Base-by-base conservation (phyloP, 345 rosid genomes). In the Euphorbia lathyris region DNA sequence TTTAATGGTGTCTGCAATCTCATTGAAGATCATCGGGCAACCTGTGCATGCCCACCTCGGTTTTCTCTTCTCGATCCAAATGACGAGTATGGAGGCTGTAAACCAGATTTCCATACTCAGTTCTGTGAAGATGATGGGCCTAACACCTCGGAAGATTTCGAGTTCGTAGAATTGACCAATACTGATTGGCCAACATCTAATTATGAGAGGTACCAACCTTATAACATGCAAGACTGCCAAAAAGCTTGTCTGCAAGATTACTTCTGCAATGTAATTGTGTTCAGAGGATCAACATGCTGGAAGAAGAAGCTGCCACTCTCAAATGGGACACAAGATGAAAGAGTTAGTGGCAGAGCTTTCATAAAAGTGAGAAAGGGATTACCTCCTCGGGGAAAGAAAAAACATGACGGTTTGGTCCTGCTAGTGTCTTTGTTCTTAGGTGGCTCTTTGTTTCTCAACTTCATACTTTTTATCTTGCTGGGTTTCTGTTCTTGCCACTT, bases 261-360 rank as follows among this genome's bases (percentile, higher is more conserved):
- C 68, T 52, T 79, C 25, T 84, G 87, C 23, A 72, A 58, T 43
- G 83, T 65, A 2, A 75, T 75, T 5, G 23, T 76, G 10, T 71
- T 67, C 8, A 43, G 71, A 27, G 67, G 1, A 32, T 32, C 36
- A 32, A 40, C 43, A 40, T 40, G 43, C 43, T 40, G 77, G 80
- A 72, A 74, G 80, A 79, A 77, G 74, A 81, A 64, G 71, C 66
- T 81, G 7, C 85, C 83, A 0, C 76, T 84, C 27, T 74, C 82
- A 1, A 77, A 79, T 66, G 83, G 87, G n/a, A 77, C 66, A 16
- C 47, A 11, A 16, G 75, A 67, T 48, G 9, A 14, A 1, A 9
- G 0, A 0, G 16, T 61, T 50, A 5, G 9, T 29, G 57, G 70
- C 1, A 67, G 57, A 32, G 57, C 74, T 9, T 47, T 77, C 19